Evolutionary conservation across 169 alveolate genomes (phyloP).

Genomic region (Cyclospora cayetanensis): DNA sequence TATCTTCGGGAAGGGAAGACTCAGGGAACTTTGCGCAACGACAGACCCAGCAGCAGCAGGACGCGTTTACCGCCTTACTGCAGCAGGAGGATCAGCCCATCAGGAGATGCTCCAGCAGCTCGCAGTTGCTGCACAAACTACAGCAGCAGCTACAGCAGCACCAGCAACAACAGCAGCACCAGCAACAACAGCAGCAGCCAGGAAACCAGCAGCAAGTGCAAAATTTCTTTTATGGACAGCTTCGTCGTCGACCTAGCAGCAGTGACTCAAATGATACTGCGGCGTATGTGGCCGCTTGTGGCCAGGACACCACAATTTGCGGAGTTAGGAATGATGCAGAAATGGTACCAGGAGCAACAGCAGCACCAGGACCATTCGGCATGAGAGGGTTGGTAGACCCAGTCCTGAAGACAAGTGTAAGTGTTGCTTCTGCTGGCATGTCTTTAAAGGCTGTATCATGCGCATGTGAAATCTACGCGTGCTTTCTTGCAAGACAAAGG

Average conservation of each 20-base stretch:
- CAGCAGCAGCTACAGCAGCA: neutral
- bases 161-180: neutral
- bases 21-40: neutral
- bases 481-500: too few relatives aligned
- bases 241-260: neutral
- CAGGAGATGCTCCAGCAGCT: neutral
- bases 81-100: neutral
- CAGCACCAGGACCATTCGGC: neutral
- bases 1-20: neutral
- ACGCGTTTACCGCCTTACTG: neutral
- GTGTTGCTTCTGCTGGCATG: too few relatives aligned
- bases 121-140: neutral
- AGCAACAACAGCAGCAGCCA: neutral
- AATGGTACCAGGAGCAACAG: neutral
- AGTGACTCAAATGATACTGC: too few relatives aligned
- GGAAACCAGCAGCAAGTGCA: neutral
- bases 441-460: too few relatives aligned
- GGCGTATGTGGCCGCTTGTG: too few relatives aligned
- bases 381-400: neutral
- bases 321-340: too few relatives aligned
- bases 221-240: neutral
- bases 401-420: too few relatives aligned
- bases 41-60: slow-evolving; percentile 14
- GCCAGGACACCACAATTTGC: too few relatives aligned
- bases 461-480: too few relatives aligned